Conservation (phyloP, 257 asterid genomes). For the Euphrasia confusa region DNA sequence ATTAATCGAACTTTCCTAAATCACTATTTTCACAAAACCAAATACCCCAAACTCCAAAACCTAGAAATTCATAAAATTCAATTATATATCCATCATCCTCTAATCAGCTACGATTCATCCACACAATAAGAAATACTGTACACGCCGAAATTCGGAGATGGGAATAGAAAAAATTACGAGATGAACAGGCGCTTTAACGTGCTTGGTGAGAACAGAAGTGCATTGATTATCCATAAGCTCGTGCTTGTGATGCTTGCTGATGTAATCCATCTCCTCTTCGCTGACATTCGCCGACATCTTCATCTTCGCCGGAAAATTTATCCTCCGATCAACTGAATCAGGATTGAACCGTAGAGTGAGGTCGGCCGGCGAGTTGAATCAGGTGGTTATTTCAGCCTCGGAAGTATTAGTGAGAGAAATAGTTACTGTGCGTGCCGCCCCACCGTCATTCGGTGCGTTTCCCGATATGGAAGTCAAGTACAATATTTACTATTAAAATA, state of each 20-base stretch:
- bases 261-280: slow-evolving; percentile 40
- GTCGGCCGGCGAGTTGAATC: slow-evolving; percentile 15
- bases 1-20: too few species aligned
- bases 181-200: slow-evolving; percentile 58
- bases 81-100: not conserved
- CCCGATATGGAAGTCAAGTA: slow-evolving; percentile 16
- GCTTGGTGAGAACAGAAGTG: slow-evolving; percentile 53
- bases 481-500: slow-evolving; percentile 2
- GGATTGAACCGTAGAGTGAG: not conserved
- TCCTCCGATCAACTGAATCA: slow-evolving; percentile 21
- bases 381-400: slow-evolving; percentile 16
- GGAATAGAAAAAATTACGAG: slow-evolving; percentile 33
- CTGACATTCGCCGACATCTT: slow-evolving; percentile 34
- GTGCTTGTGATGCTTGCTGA: slow-evolving; percentile 50
- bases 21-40: too few species aligned
- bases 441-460: slow-evolving; percentile 19
- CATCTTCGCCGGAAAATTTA: slow-evolving; percentile 13
- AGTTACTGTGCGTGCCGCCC: slow-evolving; percentile 25
- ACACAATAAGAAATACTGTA: not conserved
- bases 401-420: slow-evolving; percentile 9
- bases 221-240: slow-evolving; percentile 50
- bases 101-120: slow-evolving; percentile 12
- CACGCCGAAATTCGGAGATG: not conserved
- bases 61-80: not conserved
- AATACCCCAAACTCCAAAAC: not conserved